Conservation (phyloP, 2,329 filamentous ascomycete species). For the Fonsecaea erecta region DNA sequence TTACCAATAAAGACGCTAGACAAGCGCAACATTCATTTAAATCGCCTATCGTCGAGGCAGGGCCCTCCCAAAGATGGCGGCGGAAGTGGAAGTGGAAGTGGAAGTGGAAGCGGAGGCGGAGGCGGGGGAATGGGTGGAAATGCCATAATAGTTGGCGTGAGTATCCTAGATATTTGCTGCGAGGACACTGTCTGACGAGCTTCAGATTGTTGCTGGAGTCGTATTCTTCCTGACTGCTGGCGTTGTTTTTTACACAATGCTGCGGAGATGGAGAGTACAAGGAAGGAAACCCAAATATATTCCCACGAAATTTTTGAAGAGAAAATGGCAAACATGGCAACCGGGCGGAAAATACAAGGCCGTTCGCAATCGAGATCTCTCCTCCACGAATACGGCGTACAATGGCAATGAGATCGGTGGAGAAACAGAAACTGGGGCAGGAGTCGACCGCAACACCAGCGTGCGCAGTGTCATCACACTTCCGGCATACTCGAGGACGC, state of each 20-base stretch:
- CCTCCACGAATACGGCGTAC: conserved; percentile 30
- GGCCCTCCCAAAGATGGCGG: background rate
- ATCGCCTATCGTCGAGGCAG: conserved; percentile 19
- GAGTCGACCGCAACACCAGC: conserved; percentile 80
- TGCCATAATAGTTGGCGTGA: conserved; percentile 30
- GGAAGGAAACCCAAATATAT: conserved; percentile 32
- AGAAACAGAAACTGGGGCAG: conserved; percentile 40
- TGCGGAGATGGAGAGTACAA: conserved; percentile 30
- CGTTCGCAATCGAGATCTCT: conserved; percentile 28
- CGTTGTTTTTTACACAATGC: conserved; percentile 28
- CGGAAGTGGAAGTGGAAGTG: conserved; percentile 2
- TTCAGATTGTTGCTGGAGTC: conserved; percentile 26
- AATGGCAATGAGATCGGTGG: conserved; percentile 25
- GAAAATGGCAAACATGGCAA: conserved; percentile 36
- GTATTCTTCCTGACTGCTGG: conserved; percentile 23
- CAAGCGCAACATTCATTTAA: background rate
- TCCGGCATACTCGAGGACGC: conserved; percentile 76
- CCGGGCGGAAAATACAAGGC: conserved; percentile 35
- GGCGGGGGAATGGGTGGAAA: conserved; percentile 18
- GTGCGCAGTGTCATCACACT: conserved; percentile 93
- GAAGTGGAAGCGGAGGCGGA: conserved; percentile 3
- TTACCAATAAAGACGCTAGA: background rate
- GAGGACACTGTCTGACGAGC: conserved; percentile 9
- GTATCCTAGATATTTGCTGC: background rate
- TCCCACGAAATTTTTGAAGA: conserved; percentile 31